Evolutionary conservation across 495 filamentous ascomycete species (phyloP).

Genomic region (Podospora conica): DNA sequence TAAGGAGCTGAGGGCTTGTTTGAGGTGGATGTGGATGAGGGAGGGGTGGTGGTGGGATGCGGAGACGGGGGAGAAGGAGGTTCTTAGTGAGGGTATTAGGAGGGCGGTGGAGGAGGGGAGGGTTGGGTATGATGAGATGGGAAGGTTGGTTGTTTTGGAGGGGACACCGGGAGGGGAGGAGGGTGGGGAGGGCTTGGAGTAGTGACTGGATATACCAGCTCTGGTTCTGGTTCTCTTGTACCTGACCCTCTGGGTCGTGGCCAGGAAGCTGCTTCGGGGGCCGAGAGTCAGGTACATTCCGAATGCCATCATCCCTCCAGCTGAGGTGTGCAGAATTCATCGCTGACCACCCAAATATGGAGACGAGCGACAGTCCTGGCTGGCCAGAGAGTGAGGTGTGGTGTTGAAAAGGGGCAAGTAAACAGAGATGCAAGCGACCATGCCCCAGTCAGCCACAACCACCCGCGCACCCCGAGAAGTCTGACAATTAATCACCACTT

Average conservation of each 20-base stretch:
- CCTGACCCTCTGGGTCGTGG: too few species aligned
- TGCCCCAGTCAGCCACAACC: not conserved
- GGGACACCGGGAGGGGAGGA: not conserved
- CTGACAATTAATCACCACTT: not conserved
- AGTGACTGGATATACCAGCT: too few species aligned
- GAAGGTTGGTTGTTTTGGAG: constrained; percentile 37
- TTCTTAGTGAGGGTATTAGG: constrained; percentile 50
- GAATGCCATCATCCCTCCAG: too few species aligned
- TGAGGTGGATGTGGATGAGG: constrained; percentile 83
- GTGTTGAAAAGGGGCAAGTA: not conserved
- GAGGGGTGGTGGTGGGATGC: constrained; percentile 82
- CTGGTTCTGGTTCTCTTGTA: too few species aligned
- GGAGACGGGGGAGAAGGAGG: constrained; percentile 55
- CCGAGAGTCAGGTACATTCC: too few species aligned
- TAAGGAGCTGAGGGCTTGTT: constrained; percentile 81
- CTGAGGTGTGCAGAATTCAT: too few species aligned
- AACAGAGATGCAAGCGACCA: not conserved
- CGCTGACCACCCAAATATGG: too few species aligned
- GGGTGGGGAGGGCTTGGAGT: not conserved
- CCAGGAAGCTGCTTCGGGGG: too few species aligned
- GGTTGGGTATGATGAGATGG: constrained; percentile 56
- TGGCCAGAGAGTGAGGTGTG: not conserved
- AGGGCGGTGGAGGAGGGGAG: constrained; percentile 53
- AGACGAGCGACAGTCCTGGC: too few species aligned
- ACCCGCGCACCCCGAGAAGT: not conserved